Base-by-base conservation (phyloP, 2,329 filamentous ascomycete genomes). In the Boeremia exigua region DNA sequence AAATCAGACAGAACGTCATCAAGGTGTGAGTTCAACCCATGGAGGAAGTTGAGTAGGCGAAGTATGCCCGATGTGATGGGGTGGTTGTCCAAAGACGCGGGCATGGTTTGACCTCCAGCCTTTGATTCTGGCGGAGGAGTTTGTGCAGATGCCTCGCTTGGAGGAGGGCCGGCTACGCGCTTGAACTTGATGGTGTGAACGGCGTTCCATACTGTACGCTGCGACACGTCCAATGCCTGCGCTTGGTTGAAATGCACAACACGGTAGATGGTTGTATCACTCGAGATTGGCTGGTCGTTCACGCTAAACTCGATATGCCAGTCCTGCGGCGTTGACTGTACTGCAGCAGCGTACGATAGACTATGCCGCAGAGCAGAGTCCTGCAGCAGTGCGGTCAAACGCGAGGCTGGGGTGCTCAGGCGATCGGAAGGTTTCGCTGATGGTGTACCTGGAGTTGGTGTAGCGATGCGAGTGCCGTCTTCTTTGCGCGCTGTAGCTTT, bases 241-340 rank as follows among this genome's bases (percentile, higher is more conserved):
- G 81, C 76, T 56, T 85, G 82, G 78, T 83, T 86, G 70, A 86
- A 90, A 69, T 97, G 91, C 8, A 98, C 91, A 29, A 95, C 95
- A 43, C 94, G 89, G 70, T 98, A 99, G 52, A 99, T 94, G 0
- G 95, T 99, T 0, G 91, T 97, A 67, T 98, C 93, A 64, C 93
- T 95, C 0, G 90, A 83, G 55, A 99, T 89, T 1, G 90, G 84
- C 73, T 92, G 92, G 48, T 85, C 89, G 61, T 96, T 89, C 45
- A 98, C 84, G 63, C 86, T 93, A 77, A 99, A 99, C 70, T 98
- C 91, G 58, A 99, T 92, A 69, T 99, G 94, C 95, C 95, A 99
- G 70, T 98, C 93, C 70, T 96, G 90, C 1, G 93, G 91, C 0
- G 86, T 81, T 12, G 90, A 82, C 65, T 93, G 90, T 48, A 96